Conservation (phyloP, 1,139 yeast genomes). For the Hyphopichia fennica region DNA sequence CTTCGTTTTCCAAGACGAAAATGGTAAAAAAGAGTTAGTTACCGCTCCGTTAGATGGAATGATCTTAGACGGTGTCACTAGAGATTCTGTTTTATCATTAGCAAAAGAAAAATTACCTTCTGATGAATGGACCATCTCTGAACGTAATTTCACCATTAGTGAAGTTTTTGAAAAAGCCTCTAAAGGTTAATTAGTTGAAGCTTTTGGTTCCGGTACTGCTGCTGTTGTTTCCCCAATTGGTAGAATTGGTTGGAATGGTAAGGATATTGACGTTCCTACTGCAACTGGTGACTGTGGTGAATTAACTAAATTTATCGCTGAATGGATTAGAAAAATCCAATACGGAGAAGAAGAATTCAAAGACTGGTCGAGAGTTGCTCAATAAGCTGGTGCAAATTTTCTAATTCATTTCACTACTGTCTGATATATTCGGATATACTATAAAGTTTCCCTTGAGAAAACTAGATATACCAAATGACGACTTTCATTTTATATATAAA, state of each 20-base stretch:
- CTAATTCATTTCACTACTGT: too few species aligned
- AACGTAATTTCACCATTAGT: slow-evolving; percentile 76
- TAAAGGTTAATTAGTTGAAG: slow-evolving; percentile 85
- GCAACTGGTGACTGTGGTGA: slow-evolving; percentile 81
- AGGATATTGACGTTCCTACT: slow-evolving; percentile 72
- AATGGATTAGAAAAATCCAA: slow-evolving; percentile 87
- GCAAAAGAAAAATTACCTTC: slow-evolving; percentile 73
- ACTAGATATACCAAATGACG: too few species aligned
- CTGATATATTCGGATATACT: too few species aligned
- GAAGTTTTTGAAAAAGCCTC: slow-evolving; percentile 78
- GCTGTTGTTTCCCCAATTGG: slow-evolving; percentile 94
- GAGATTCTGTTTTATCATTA: slow-evolving; percentile 80
- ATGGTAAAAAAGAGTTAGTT: slow-evolving; percentile 87
- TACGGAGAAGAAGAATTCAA: slow-evolving; percentile 78
- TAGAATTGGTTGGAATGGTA: slow-evolving; percentile 77
- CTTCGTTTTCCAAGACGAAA: slow-evolving; percentile 73
- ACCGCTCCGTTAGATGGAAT: slow-evolving; percentile 98
- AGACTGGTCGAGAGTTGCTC: slow-evolving; percentile 55
- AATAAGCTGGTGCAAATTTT: too few species aligned
- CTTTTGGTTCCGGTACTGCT: slow-evolving; percentile 97
- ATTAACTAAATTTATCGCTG: slow-evolving; percentile 69
- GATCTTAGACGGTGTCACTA: slow-evolving; percentile 93
- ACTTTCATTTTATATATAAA: too few species aligned
- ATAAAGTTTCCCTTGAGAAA: too few species aligned
- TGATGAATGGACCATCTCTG: slow-evolving; percentile 75